Base-by-base conservation (phyloP, 768 basidiomycete species). In the Nidula microcarpa region DNA sequence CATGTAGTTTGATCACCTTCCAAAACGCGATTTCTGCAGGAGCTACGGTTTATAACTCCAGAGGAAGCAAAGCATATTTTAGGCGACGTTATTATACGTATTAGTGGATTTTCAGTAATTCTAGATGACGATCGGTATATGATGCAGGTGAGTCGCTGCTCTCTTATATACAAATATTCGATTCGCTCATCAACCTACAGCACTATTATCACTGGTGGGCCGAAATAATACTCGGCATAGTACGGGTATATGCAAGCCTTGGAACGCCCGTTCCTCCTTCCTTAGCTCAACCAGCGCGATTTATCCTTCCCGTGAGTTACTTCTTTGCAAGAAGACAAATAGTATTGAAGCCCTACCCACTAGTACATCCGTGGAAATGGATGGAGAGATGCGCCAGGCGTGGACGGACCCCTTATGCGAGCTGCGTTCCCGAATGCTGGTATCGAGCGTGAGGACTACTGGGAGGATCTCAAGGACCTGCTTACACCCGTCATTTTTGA, bases 131-230 rank as follows among this genome's bases (percentile, higher is more conserved):
- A 54, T 9, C 50, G 48, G 2, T 62, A 61, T 49, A 68, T 64
- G 47, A 62, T 66, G 57, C 45, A 53, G 30, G 66, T 66, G 43
- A 45, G 64, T 58, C 2, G 23, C 3, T 23, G 23, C 23, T 23
- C 9, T 14, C n/a, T 11, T 17, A 36, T 51, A 14, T 50, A 16
- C 13, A n/a, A 10, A n/a, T 2, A 14, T n/a, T 47, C 18, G 11
- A 37, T 23, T 32, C 33, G 17, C 50, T 16, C 18, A 49, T 32
- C 13, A 16, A 30, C 6, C 6, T 16, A 16, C 23, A 63, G 62
- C 62, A 61, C 47, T 62, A 58, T 33, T 65, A 64, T 41, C 62
- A 65, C 43, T 65, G 62, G 62, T 65, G 64, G 64, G 62, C 62
- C 10, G 62, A 64, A 49, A 65, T 65, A 16, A 55, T 64, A 6